These are phyloP conservation scores for Phialocephala subalpina DNA, from an alignment of 2,329 filamentous ascomycete species.

Conservation along the genomic window DNA sequence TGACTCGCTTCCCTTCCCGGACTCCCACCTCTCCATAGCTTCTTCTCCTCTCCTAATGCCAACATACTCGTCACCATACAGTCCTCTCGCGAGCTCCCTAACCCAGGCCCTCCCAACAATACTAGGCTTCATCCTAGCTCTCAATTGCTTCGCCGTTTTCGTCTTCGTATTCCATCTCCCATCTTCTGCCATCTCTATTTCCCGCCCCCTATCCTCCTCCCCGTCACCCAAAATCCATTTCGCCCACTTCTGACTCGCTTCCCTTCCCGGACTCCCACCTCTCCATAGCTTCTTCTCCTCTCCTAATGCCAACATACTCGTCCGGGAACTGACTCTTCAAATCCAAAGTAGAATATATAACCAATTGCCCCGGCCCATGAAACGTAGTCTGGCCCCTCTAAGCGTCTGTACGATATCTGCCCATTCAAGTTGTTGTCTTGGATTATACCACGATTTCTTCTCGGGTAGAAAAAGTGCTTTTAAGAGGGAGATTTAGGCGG, in stretches of 20 bases:
- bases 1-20: not conserved
- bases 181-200: conserved; percentile 11
- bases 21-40: not conserved
- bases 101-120: conserved; percentile 33
- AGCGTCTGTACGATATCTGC: conserved; percentile 48
- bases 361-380: conserved; percentile 91
- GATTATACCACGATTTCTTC: conserved; percentile 6
- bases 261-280: not conserved
- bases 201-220: not conserved
- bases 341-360: conserved; percentile 93
- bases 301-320: conserved; percentile 50
- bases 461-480: conserved; percentile 29
- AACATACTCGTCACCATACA: conserved; percentile 71
- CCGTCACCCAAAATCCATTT: not conserved
- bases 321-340: conserved; percentile 54
- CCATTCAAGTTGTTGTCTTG: conserved; percentile 9
- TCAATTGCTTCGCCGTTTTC: conserved; percentile 15
- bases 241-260: not conserved
- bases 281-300: conserved; percentile 26
- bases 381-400: conserved; percentile 95
- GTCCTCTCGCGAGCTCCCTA: conserved; percentile 29
- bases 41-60: conserved; percentile 48
- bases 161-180: conserved; percentile 13
- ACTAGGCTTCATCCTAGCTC: conserved; percentile 20
- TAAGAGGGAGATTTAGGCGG: conserved; percentile 55